Conservation (phyloP, 169 alveolate genomes). For the Cryptosporidium canis region DNA sequence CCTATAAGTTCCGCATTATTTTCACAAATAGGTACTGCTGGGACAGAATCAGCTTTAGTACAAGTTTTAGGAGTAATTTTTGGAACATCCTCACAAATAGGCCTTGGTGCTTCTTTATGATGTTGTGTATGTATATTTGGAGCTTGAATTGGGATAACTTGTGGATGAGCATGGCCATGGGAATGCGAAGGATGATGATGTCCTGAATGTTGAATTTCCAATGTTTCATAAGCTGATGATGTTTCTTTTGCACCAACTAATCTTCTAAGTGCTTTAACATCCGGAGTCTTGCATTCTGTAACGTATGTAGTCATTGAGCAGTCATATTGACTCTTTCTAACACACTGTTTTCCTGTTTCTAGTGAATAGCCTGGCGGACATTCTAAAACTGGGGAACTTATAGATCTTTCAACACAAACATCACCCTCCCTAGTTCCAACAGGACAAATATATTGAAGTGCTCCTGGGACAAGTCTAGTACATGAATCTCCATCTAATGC, state of each 20-base stretch:
- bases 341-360: conserved; percentile 73
- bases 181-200: conserved; percentile 43
- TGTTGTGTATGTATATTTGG: conserved; percentile 68
- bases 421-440: conserved; percentile 63
- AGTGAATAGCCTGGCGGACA: conserved; percentile 73
- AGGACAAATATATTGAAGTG: conserved; percentile 67
- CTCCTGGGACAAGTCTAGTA: conserved; percentile 66
- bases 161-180: conserved; percentile 39
- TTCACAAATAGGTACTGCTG: conserved; percentile 72
- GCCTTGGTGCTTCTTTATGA: conserved; percentile 68
- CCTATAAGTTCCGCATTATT: conserved; percentile 52
- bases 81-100: conserved; percentile 72
- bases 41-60: conserved; percentile 68
- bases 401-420: conserved; percentile 62
- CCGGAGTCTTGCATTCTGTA: conserved; percentile 67
- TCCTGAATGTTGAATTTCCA: conserved; percentile 21
- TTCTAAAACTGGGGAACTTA: conserved; percentile 66
- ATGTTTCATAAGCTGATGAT: conserved; percentile 13
- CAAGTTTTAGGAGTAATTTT: conserved; percentile 70
- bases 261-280: conserved; percentile 58
- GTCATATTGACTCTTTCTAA: conserved; percentile 70
- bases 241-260: conserved; percentile 41
- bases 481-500: conserved; percentile 72
- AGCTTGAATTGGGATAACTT: conserved; percentile 18
- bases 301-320: conserved; percentile 69